Evolutionary conservation across 192 early-diverging fungal genomes (phyloP), one percentile per base, ranked within the genome.

Genomic region (Podila horticola): DNA sequence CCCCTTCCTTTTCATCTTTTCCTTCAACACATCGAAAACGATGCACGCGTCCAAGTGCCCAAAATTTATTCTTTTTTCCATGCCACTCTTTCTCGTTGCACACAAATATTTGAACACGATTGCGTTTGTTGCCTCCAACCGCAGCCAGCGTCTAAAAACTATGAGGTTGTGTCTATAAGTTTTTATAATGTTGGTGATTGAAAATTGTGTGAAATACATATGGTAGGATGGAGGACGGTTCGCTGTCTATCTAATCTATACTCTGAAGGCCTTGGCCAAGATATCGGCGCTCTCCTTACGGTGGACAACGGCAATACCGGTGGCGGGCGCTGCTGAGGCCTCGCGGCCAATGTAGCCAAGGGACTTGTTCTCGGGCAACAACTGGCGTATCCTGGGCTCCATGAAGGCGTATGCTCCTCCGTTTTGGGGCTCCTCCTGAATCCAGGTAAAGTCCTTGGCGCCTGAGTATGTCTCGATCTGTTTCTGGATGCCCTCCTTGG

Each of bases 361-460:
- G 22, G 73, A 36, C 31, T 69, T 51, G 10, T 70, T 71, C 29
- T 69, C 58, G 48, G 96, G 93, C 28, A 98, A 64, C 31, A 97
- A 61, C 45, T 93, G 91, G 69, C 88, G 85, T 66, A 98, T 82
- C 52, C 97, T 87, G 29, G 96, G 97, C 71, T 88, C 92, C 68
- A 97, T 90, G 88, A 95, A 99, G 2, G 92, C 84, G 75, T 93
- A 98, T 17, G 91, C 92, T 22, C 97, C 97, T 49, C 93, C 90
- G 69, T 99, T 99, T 86, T 97, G 93, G 33, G 96, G 96, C 74
- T 99, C 97, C 77, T 99, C 97, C 75, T 94, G 93, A 74, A 90
- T 93, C 92, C 92, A 95, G 8, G 90, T 81, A 74, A 91, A 93
- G 58, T 93, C 89, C 22, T 84, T 74, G 13, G 91, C 92, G n/a